These are phyloP conservation scores for Hericium rajendrae DNA, from an alignment of 768 basidiomycete genomes.

Conservation along the genomic window DNA sequence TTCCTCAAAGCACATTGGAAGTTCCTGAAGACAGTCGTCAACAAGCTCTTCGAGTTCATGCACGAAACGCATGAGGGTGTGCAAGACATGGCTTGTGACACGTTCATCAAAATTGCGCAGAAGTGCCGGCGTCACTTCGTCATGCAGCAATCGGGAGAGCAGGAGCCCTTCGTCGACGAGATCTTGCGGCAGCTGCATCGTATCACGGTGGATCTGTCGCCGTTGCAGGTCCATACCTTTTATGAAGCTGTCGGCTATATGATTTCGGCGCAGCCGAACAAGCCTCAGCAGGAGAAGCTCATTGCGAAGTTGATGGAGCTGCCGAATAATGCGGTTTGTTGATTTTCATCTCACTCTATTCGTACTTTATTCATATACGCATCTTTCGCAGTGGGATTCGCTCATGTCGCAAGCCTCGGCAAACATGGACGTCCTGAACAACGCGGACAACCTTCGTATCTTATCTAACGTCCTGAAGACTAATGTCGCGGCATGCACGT, in stretches of 20 bases:
- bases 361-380: not conserved
- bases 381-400: slow-evolving; percentile 73
- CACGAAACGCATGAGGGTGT: slow-evolving; percentile 99
- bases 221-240: slow-evolving; percentile 97
- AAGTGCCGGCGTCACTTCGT: slow-evolving; percentile 98
- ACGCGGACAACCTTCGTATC: slow-evolving; percentile 92
- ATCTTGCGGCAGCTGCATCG: slow-evolving; percentile 85
- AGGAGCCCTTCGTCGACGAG: slow-evolving; percentile 96
- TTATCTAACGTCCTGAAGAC: slow-evolving; percentile 96
- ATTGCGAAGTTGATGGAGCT: slow-evolving; percentile 94
- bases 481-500: slow-evolving; percentile 94
- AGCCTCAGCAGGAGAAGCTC: slow-evolving; percentile 90
- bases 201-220: slow-evolving; percentile 89
- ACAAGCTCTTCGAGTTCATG: slow-evolving; percentile 99
- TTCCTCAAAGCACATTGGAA: slow-evolving; percentile 99
- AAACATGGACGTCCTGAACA: slow-evolving; percentile 85
- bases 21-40: slow-evolving; percentile 99
- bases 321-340: slow-evolving; percentile 83
- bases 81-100: slow-evolving; percentile 99
- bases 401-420: slow-evolving; percentile 92
- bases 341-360: not conserved
- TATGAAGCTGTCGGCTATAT: slow-evolving; percentile 99
- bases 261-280: slow-evolving; percentile 98
- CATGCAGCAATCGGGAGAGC: slow-evolving; percentile 95
- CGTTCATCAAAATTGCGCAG: slow-evolving; percentile 99